phyloP scores from a whole-genome alignment of 352 stramenopile genomes.

The Phytophthora vignae region DNA sequence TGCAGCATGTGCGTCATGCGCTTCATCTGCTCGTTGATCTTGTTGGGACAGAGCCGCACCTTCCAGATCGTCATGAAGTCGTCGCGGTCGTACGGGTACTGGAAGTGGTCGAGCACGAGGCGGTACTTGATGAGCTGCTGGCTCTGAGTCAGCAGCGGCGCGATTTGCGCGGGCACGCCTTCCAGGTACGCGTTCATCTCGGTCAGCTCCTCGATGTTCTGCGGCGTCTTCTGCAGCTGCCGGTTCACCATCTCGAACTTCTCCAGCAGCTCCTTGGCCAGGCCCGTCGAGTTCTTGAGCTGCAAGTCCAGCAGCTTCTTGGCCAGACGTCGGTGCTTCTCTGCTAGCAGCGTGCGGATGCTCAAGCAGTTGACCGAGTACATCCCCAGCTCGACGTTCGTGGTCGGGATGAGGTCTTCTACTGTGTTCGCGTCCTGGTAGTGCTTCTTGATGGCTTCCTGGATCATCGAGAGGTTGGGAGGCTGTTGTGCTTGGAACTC shows the following conservation, averaged over 20 bases:
- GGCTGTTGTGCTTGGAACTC: conserved; percentile 81
- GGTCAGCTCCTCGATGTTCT: conserved; percentile 93
- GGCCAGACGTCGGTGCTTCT: conserved; percentile 78
- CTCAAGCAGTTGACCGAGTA: conserved; percentile 82
- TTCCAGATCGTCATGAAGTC: conserved; percentile 93
- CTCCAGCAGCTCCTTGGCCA: conserved; percentile 80
- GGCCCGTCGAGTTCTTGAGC: conserved; percentile 72
- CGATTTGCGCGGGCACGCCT: conserved; percentile 65
- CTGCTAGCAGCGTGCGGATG: conserved; percentile 73
- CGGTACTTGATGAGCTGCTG: conserved; percentile 86
- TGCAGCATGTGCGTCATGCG: conserved; percentile 82
- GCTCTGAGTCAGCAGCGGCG: conserved; percentile 72
- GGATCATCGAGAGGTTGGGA: conserved; percentile 71
- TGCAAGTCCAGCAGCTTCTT: conserved; percentile 84
- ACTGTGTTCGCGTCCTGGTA: conserved; percentile 63
- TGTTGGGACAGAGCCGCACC: conserved; percentile 87
- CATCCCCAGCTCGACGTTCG: conserved; percentile 82
- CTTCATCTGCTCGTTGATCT: conserved; percentile 89
- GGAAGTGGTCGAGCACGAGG: conserved; percentile 79
- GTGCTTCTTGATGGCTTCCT: conserved; percentile 84
- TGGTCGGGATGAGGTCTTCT: conserved; percentile 66
- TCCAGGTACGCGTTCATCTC: conserved; percentile 91
- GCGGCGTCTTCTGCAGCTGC: conserved; percentile 85
- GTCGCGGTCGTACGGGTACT: conserved; percentile 87
- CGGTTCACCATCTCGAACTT: conserved; percentile 88